phyloP scores from a whole-genome alignment of 1,284 basidiomycete species.

The Anthracocystis walkeri region DNA sequence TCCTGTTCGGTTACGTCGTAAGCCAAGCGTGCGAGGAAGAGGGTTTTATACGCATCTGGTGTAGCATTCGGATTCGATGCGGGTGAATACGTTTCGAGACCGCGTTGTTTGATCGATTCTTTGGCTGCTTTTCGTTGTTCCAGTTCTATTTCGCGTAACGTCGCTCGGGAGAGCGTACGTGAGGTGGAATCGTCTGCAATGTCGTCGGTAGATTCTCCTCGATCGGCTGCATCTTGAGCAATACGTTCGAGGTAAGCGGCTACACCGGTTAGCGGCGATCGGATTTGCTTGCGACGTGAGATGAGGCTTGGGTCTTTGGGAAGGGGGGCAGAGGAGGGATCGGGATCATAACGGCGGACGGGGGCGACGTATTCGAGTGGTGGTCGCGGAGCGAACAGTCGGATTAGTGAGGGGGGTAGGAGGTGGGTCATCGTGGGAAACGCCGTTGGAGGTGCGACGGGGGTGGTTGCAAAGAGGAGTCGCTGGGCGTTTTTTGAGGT shows the following conservation, averaged over 20 bases:
- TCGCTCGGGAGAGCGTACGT: conserved; percentile 51
- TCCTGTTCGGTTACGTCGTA: conserved; percentile 91
- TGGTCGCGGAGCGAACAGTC: conserved; percentile 65
- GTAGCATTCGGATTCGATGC: conserved; percentile 89
- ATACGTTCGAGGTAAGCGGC: conserved; percentile 59
- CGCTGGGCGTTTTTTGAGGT: no score
- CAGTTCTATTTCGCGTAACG: conserved; percentile 52
- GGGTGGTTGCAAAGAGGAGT: no score
- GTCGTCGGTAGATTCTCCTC: conserved; percentile 60
- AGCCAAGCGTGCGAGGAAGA: conserved; percentile 91
- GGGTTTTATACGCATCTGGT: conserved; percentile 97
- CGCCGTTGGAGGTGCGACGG: no score
- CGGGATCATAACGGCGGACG: conserved; percentile 41
- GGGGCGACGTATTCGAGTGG: conserved; percentile 55
- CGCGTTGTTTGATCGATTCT: conserved; percentile 28
- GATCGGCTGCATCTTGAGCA: conserved; percentile 60
- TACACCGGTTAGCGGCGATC: conserved; percentile 58
- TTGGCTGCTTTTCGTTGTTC: conserved; percentile 40
- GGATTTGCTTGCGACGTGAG: conserved; percentile 31
- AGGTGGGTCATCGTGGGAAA: conserved; percentile 62
- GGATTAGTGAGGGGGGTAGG: conserved; percentile 64
- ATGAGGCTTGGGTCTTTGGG: conserved; percentile 25
- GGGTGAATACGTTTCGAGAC: conserved; percentile 76
- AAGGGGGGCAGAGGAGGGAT: conserved; percentile 44
- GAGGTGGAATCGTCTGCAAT: conserved; percentile 39